Base-by-base conservation (phyloP, 768 basidiomycete genomes). In the Tulasnella sp. region DNA sequence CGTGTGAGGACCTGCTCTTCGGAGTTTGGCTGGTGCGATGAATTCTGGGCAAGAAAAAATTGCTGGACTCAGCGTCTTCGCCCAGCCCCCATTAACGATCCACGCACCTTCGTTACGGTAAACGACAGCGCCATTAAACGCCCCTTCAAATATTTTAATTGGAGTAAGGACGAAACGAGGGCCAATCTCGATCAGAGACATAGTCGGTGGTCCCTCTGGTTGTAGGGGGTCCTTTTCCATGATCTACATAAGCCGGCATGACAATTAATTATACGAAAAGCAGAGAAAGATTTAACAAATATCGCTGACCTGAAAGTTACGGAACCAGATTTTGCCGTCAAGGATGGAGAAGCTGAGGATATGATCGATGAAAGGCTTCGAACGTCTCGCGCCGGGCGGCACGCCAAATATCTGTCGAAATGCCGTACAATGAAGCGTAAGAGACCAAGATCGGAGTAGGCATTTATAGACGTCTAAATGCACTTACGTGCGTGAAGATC, bases 361-460 rank as follows among this genome's bases (percentile, higher is more conserved):
- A 82, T 99, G 98, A 85, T 99, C 98, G 82, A 99, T 90, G 86
- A 99, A 99, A 1, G 98, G 98, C 84, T 99, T 99, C 23, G 95
- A 89, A 82, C 90, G 91, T 80, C 97, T 88, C 10, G 98, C 92
- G n/a, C 90, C 89, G 37, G 94, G 90, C 26, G 98, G 97, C 2
- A 98, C 95, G 57, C 94, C 93, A 83, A 99, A 99, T 80, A 96
- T 95, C 98, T 99, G 81, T 46, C 23, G 70, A 35, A n/a, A 42
- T 44, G 5, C 40, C n/a, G 69, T 16, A 6, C 29, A 20, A 35
- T 48, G 35, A 72, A 79, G 10, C 13, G 44, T 76, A 70, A 37
- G 57, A 20, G 26, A 72, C 32, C 10, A 79, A 55, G 79, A 46
- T 55, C 72, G 70, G 69, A 44, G 35, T 55, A 74, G 10, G 48